Conservation (phyloP, 2,329 filamentous ascomycete species). For the Penicillium sp. region DNA sequence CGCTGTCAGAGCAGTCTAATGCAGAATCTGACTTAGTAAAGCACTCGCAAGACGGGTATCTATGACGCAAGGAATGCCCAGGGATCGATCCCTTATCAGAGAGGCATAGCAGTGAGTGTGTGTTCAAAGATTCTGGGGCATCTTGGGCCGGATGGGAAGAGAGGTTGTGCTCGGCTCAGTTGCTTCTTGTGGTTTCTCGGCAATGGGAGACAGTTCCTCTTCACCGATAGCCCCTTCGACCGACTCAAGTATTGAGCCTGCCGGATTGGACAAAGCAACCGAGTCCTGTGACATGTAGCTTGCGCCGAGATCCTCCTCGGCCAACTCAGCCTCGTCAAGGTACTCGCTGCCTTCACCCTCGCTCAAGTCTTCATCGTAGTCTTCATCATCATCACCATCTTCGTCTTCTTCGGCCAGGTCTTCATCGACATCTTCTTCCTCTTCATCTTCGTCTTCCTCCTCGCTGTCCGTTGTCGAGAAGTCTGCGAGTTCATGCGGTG, state of each 20-base stretch:
- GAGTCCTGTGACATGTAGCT: conserved; percentile 37
- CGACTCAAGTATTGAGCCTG: conserved; percentile 42
- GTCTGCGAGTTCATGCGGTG: conserved; percentile 77
- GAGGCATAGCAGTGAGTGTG: conserved; percentile 2
- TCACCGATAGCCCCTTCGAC: conserved; percentile 36
- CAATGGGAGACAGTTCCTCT: conserved; percentile 21
- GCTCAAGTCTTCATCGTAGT: conserved; percentile 43
- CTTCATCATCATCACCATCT: conserved; percentile 49
- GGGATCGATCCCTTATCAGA: neutral
- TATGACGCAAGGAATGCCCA: conserved; percentile 4
- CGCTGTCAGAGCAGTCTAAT: conserved; percentile 13
- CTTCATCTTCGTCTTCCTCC: conserved; percentile 45
- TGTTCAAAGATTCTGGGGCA: conserved; percentile 14
- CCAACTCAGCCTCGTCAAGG: conserved; percentile 51
- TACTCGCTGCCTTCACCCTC: conserved; percentile 54
- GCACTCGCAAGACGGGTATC: conserved; percentile 14
- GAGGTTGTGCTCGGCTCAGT: conserved; percentile 9
- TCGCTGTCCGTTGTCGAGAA: conserved; percentile 80
- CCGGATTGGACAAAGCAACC: conserved; percentile 48
- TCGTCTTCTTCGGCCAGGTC: conserved; percentile 44
- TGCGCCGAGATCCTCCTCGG: conserved; percentile 32
- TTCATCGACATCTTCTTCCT: conserved; percentile 47
- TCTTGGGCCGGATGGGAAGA: conserved; percentile 23
- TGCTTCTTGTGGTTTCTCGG: conserved; percentile 9
- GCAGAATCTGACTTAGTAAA: conserved; percentile 12